phyloP scores from a whole-genome alignment of 2,329 filamentous ascomycete species.

The Magnaporthiopsis rhizophila region DNA sequence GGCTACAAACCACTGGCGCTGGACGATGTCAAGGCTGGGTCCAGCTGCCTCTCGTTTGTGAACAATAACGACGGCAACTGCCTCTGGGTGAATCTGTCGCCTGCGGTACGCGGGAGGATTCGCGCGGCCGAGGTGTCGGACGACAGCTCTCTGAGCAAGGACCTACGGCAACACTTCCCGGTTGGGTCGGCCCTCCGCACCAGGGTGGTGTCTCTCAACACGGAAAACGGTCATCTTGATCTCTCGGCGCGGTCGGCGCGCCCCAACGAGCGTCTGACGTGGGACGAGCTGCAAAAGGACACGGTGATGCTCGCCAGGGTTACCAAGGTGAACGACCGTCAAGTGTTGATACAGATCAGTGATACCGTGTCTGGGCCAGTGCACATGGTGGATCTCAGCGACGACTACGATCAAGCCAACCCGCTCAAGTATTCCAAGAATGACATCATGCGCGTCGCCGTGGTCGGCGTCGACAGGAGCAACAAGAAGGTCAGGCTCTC shows the following conservation, averaged over 20 bases:
- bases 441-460: constrained; percentile 79
- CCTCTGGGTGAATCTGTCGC: constrained; percentile 86
- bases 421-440: constrained; percentile 71
- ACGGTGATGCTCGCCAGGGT: constrained; percentile 78
- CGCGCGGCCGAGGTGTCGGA: constrained; percentile 78
- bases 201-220: constrained; percentile 67
- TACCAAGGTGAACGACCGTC: constrained; percentile 76
- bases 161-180: constrained; percentile 75
- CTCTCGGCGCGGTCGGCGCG: constrained; percentile 64
- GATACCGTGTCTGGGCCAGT: constrained; percentile 73
- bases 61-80: constrained; percentile 78
- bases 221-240: constrained; percentile 67
- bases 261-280: constrained; percentile 49
- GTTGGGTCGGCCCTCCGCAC: constrained; percentile 82
- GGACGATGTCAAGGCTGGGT: constrained; percentile 63
- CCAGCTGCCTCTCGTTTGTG: constrained; percentile 72
- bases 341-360: constrained; percentile 78
- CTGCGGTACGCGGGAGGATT: constrained; percentile 78
- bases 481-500: constrained; percentile 85
- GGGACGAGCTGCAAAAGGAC: constrained; percentile 66
- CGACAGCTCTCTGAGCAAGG: constrained; percentile 69
- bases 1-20: constrained; percentile 51
- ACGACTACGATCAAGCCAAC: constrained; percentile 78
- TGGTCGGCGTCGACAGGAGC: constrained; percentile 68
- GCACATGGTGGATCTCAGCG: constrained; percentile 72